These are phyloP conservation scores for Leishmania lainsoni DNA, from an alignment of 208 protist species.

Conservation along the genomic window DNA sequence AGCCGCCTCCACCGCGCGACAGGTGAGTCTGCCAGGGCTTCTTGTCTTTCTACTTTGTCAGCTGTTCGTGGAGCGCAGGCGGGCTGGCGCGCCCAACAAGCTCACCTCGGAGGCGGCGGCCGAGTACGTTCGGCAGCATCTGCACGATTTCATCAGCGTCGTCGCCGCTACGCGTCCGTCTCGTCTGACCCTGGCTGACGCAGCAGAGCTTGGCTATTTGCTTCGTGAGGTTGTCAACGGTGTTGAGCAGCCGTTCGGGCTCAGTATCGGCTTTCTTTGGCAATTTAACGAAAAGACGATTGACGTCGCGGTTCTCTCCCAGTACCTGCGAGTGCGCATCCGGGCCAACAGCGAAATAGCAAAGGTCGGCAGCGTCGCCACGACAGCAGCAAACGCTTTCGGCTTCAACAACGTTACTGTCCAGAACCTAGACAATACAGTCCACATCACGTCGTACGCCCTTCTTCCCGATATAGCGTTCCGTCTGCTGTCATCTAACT, in stretches of 20 bases:
- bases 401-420: constrained; percentile 76
- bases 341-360: constrained; percentile 62
- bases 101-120: constrained; percentile 52
- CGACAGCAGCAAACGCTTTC: constrained; percentile 17
- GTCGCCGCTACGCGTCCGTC: constrained; percentile 70
- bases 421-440: constrained; percentile 41
- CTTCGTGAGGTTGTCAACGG: constrained; percentile 87
- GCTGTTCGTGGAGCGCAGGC: constrained; percentile 75
- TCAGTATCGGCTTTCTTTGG: constrained; percentile 82
- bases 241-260: constrained; percentile 87
- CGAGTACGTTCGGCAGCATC: constrained; percentile 74
- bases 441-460: constrained; percentile 66
- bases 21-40: constrained; percentile 82
- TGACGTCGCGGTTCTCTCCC: constrained; percentile 80
- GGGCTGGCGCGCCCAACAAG: constrained; percentile 40
- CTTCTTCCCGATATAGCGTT: constrained; percentile 42
- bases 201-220: constrained; percentile 79
- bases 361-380: constrained; percentile 9
- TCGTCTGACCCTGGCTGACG: constrained; percentile 73
- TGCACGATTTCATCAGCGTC: constrained; percentile 87
- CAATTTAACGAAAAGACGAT: constrained; percentile 81
- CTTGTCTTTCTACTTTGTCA: constrained; percentile 86
- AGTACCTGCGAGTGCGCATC: constrained; percentile 90
- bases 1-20: constrained; percentile 55
- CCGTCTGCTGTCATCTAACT: constrained; percentile 61